Base-by-base conservation (phyloP, 345 rosid genomes). In the Camelina neglecta region DNA sequence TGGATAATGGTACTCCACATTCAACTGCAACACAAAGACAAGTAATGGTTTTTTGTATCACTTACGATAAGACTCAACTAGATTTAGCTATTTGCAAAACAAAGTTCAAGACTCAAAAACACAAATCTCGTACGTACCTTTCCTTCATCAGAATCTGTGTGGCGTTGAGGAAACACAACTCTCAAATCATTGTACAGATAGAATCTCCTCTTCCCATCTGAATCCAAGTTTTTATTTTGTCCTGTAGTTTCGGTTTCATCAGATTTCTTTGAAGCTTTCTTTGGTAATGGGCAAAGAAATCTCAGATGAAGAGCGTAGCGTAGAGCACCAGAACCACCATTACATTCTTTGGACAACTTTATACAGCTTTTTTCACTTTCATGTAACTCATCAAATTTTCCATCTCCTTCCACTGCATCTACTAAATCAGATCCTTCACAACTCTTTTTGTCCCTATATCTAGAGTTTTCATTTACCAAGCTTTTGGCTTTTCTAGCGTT, bases 301-400 rank as follows among this genome's bases (percentile, higher is more conserved):
- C 97, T 88, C 72, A 94, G 92, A 74, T 91, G 98, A 53, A 94
- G 96, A 24, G 97, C 96, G 49, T 91, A 94, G 6, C 98, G 95
- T 59, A 90, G 81, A 68, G 90, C 88, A 81, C 97, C 90, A 71
- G 94, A 72, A 45, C 86, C 82, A 0, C 76, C 65, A 36, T 72
- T 79, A 67, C 72, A 81, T 59, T 84, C 91, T 53, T 87, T 91
- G 11, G 62, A 55, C 24, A 80, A 78, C 79, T 87, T 93, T 29
- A 77, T 65, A 78, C 82, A 86, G 79, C 72, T 71, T 59, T 78
- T 62, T 44, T 58, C 53, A 73, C 73, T 66, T 24, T 36, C 65
- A 23, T 53, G 80, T 75, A 55, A 76, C 71, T 60, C 75, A 60
- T 72, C 79, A 71, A 29, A 67, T 76, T 76, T 48, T 60, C 54